These are phyloP conservation scores for Cucumis hystrix DNA, from an alignment of 306 rosid genomes.

Conservation along the genomic window DNA sequence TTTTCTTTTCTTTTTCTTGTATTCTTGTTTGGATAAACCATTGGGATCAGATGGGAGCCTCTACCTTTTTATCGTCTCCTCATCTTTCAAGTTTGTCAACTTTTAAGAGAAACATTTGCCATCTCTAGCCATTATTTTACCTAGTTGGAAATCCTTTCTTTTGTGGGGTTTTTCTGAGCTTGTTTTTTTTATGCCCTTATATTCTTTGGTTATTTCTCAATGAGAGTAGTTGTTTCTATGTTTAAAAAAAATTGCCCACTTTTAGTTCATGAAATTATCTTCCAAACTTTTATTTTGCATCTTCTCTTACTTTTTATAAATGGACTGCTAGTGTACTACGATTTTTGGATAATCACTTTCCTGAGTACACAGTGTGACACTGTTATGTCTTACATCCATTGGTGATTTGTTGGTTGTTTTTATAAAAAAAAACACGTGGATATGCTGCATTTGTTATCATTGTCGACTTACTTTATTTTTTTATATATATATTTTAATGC, in stretches of 20 bases:
- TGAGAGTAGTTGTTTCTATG: no score
- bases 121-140: no score
- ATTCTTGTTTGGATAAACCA: neutral
- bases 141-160: no score
- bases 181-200: no score
- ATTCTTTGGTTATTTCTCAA: no score
- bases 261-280: neutral
- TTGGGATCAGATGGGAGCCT: neutral
- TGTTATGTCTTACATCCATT: neutral
- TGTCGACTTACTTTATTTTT: neutral
- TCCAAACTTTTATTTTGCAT: neutral
- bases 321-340: neutral
- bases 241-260: no score
- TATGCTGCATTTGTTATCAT: neutral
- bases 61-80: neutral
- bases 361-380: neutral
- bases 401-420: neutral
- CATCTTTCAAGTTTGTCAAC: neutral
- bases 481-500: neutral
- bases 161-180: no score
- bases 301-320: neutral
- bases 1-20: neutral
- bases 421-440: neutral
- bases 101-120: neutral
- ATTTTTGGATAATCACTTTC: neutral